Conservation (phyloP, 1,284 basidiomycete genomes). For the Tetrapyrgos nigripes region DNA sequence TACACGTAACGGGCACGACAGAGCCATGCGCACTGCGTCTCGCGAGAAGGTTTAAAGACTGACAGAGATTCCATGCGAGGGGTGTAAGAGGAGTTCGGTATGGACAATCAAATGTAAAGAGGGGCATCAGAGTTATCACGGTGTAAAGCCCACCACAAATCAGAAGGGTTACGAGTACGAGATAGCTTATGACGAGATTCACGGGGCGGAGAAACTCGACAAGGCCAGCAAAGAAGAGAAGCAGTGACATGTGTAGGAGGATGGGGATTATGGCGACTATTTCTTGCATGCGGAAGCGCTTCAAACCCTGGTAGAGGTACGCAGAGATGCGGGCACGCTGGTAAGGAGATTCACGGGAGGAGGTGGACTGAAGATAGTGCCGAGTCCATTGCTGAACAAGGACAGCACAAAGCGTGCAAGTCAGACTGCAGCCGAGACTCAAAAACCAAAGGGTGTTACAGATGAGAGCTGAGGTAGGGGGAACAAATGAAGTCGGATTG, state of each 20-base stretch:
- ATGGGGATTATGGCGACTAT: conserved; percentile 45
- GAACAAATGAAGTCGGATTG: conserved; percentile 6
- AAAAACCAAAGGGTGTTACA: conserved; percentile 22
- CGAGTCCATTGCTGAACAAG: conserved; percentile 33
- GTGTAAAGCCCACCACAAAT: conserved; percentile 35
- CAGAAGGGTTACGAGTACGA: conserved; percentile 37
- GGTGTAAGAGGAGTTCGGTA: conserved; percentile 45
- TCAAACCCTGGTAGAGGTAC: conserved; percentile 38
- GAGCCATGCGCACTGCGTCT: conserved; percentile 23
- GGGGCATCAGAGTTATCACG: conserved; percentile 37
- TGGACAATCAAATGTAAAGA: conserved; percentile 40
- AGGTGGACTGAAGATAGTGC: conserved; percentile 33
- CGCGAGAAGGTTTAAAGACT: conserved; percentile 29
- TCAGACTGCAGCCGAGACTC: conserved; percentile 28
- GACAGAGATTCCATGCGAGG: conserved; percentile 38
- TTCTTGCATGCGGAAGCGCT: conserved; percentile 40
- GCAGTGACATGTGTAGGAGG: conserved; percentile 46
- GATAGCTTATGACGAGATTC: conserved; percentile 35
- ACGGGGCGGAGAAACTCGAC: conserved; percentile 42
- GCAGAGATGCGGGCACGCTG: conserved; percentile 44
- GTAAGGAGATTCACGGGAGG: conserved; percentile 40
- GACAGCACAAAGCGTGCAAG: conserved; percentile 29
- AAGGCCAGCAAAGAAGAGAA: conserved; percentile 47
- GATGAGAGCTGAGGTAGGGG: conserved; percentile 6
- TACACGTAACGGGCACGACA: conserved; percentile 16